Percentiles rank a stretch among this genome's conserved stretches.
Conservation (phyloP, 164 flowering plant species). For the Macadamia tetraphylla region DNA sequence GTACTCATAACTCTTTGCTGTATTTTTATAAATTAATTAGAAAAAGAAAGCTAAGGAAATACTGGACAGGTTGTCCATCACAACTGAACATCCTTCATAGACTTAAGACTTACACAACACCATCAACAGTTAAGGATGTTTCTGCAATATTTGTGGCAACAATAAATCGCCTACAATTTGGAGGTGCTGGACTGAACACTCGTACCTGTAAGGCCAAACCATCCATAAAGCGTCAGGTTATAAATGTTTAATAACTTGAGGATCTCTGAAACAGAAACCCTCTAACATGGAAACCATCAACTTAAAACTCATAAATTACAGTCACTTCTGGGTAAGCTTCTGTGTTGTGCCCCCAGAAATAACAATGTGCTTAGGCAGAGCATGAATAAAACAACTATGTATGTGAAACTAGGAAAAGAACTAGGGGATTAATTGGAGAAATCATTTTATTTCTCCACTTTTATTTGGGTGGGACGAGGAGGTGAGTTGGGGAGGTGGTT, state of each 20-base stretch:
- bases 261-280: too few species aligned
- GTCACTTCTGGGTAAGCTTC: not conserved
- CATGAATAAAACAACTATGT: too few species aligned
- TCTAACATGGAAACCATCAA: not conserved
- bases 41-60: slow-evolving; percentile 4
- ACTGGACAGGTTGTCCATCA: too few species aligned
- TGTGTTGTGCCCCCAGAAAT: too few species aligned
- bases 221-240: slow-evolving; percentile 9
- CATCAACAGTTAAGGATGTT: slow-evolving; percentile 98
- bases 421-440: too few species aligned
- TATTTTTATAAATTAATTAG: not conserved
- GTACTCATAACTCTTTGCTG: too few species aligned
- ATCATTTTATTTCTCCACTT: too few species aligned
- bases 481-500: too few species aligned
- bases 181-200: slow-evolving; percentile 86
- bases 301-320: not conserved
- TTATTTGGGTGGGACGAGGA: too few species aligned
- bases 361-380: too few species aligned
- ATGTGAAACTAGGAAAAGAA: too few species aligned
- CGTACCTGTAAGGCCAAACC: slow-evolving; percentile 54
- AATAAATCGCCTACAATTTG: slow-evolving; percentile 87
- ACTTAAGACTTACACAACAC: slow-evolving; percentile 75
- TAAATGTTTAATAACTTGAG: not conserved
- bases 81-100: too few species aligned
- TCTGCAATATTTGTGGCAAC: slow-evolving; percentile 97